A percentile compares a stretch with the other conserved stretches of the same genome.
phyloP scores from a whole-genome alignment of 768 basidiomycete species.

The Suillus variegatus region DNA sequence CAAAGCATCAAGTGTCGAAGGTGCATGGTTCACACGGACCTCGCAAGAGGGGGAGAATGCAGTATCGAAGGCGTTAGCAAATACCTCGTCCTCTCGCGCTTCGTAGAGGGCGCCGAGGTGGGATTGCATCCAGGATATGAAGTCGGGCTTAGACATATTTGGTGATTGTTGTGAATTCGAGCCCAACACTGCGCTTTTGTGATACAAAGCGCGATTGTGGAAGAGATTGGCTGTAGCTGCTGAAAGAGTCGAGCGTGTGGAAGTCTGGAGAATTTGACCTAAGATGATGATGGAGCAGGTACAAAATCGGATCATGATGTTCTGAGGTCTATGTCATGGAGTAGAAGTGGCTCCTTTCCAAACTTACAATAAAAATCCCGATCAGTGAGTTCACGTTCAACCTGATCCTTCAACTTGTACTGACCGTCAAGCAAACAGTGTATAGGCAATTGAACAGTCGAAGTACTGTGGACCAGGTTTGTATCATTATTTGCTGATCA shows the following conservation, averaged over 20 bases:
- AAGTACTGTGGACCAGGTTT: not conserved
- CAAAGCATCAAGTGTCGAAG: slow-evolving; percentile 25
- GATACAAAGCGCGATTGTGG: slow-evolving; percentile 2
- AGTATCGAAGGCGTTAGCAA: slow-evolving; percentile 25
- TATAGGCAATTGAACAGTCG: not conserved
- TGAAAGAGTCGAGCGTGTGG: not conserved
- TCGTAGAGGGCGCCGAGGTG: slow-evolving; percentile 32
- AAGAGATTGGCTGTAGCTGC: not conserved
- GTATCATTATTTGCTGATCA: not conserved
- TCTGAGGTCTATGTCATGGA: not conserved
- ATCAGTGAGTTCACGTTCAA: too few relatives aligned
- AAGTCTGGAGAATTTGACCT: slow-evolving; percentile 1
- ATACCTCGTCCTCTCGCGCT: slow-evolving; percentile 10
- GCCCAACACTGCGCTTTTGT: not conserved
- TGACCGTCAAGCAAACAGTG: not conserved
- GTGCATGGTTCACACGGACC: slow-evolving; percentile 35
- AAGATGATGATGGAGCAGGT: not conserved
- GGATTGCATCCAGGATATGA: slow-evolving; percentile 30
- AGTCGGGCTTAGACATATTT: slow-evolving; percentile 9
- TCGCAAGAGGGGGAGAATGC: slow-evolving; percentile 36
- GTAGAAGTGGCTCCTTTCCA: not conserved
- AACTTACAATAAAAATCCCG: not conserved
- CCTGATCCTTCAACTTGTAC: too few relatives aligned
- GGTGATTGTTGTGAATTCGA: slow-evolving; percentile 1
- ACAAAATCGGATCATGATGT: not conserved